Conservation (phyloP, 495 filamentous ascomycete genomes). For the Daldinia bambusicola region DNA sequence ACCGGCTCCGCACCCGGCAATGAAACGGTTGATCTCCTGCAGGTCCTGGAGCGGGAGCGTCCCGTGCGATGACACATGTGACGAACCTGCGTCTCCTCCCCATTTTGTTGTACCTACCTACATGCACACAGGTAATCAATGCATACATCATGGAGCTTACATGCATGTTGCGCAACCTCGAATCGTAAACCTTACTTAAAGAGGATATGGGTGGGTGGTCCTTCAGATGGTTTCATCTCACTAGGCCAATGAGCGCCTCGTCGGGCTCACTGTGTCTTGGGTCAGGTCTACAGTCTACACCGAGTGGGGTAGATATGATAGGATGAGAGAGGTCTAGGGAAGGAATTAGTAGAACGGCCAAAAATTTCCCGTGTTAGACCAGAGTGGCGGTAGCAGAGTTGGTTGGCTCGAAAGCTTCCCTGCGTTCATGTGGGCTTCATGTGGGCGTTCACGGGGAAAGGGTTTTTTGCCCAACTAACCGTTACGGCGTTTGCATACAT, state of each 20-base stretch:
- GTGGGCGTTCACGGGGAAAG: conserved; percentile 7
- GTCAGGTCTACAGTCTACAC: conserved; percentile 7
- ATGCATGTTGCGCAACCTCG: conserved; percentile 33
- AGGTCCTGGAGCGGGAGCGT: conserved; percentile 33
- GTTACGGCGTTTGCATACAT: conserved; percentile 32
- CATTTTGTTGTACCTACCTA: neutral
- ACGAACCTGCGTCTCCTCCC: conserved; percentile 21
- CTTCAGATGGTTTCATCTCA: neutral
- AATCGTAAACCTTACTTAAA: conserved; percentile 8
- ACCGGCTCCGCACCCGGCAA: conserved; percentile 34
- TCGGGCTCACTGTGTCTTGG: conserved; percentile 10
- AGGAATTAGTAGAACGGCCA: neutral
- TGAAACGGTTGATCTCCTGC: conserved; percentile 41
- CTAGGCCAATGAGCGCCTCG: conserved; percentile 9
- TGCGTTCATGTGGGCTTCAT: conserved; percentile 20
- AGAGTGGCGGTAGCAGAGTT: neutral
- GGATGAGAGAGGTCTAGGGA: neutral
- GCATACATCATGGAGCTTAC: conserved; percentile 29
- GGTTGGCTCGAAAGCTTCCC: neutral
- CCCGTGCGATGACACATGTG: conserved; percentile 31
- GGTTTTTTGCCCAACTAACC: conserved; percentile 11
- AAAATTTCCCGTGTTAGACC: conserved; percentile 1
- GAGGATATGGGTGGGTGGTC: neutral
- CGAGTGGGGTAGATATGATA: conserved; percentile 13
- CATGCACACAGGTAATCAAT: conserved; percentile 12